Percentiles rank a stretch among this genome's conserved stretches.
These are phyloP conservation scores for Quercus berberidifolia DNA, from an alignment of 306 rosid species.

Conservation along the genomic window DNA sequence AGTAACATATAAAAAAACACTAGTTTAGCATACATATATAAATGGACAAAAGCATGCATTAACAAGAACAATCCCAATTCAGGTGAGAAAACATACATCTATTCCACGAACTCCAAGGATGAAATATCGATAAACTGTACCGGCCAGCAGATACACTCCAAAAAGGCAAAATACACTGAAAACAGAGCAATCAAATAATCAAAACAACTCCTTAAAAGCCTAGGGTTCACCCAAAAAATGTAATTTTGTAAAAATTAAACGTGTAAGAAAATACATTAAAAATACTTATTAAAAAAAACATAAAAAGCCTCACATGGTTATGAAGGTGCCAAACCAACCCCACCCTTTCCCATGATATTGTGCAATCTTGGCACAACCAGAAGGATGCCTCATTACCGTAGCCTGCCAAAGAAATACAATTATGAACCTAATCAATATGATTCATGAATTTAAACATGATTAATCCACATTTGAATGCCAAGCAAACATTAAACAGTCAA, in stretches of 20 bases:
- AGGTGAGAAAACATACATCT: constrained; percentile 55
- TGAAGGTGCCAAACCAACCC: constrained; percentile 80
- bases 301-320: constrained; percentile 45
- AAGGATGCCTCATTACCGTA: constrained; percentile 78
- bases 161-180: constrained; percentile 73
- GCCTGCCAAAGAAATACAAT: constrained; percentile 50
- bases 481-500: background rate
- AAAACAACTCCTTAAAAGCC: constrained; percentile 19
- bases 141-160: constrained; percentile 70
- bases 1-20: background rate
- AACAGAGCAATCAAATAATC: constrained; percentile 16
- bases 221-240: constrained; percentile 9
- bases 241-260: constrained; percentile 11
- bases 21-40: background rate
- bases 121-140: constrained; percentile 62
- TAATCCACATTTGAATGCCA: background rate
- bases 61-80: constrained; percentile 17
- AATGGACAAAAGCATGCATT: constrained; percentile 1
- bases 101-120: constrained; percentile 61
- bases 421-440: constrained; percentile 3
- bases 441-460: background rate
- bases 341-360: constrained; percentile 53
- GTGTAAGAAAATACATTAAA: background rate
- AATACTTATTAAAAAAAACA: background rate
- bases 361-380: constrained; percentile 73